phyloP scores from a whole-genome alignment of 2,329 filamentous ascomycete species.

The Penicillium polonicum region DNA sequence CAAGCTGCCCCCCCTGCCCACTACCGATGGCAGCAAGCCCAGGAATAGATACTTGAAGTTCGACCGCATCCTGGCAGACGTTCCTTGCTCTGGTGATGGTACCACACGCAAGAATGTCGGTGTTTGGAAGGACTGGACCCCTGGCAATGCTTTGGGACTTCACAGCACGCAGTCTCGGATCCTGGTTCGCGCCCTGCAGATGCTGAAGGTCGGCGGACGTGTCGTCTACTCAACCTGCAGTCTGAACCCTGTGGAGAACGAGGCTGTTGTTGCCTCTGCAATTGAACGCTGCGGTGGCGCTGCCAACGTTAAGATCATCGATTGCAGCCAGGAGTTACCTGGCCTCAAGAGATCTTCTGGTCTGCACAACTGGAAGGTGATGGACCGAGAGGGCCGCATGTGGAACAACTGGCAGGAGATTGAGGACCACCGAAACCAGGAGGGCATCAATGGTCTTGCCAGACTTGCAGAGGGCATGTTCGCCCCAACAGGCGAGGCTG shows the following conservation, averaged over 20 bases:
- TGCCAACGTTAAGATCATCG: constrained; percentile 77
- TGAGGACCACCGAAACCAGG: constrained; percentile 63
- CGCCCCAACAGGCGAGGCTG: constrained; percentile 58
- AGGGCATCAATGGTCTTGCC: constrained; percentile 63
- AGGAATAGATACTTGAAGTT: constrained; percentile 82
- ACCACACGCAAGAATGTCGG: constrained; percentile 90
- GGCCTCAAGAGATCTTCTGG: constrained; percentile 74
- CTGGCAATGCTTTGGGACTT: constrained; percentile 80
- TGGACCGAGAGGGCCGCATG: constrained; percentile 77
- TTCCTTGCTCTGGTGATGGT: constrained; percentile 94
- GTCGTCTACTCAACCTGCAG: constrained; percentile 98
- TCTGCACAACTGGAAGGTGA: constrained; percentile 80
- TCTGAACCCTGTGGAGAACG: constrained; percentile 98
- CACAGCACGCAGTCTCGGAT: constrained; percentile 87
- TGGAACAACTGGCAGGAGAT: constrained; percentile 83
- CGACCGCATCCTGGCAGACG: constrained; percentile 92
- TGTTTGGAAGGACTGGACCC: constrained; percentile 93
- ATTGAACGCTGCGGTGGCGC: constrained; percentile 86
- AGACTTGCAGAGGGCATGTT: constrained; percentile 83
- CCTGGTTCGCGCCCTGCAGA: constrained; percentile 84
- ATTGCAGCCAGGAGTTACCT: constrained; percentile 75
- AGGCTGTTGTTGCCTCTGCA: constrained; percentile 83
- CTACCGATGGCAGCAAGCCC: constrained; percentile 54
- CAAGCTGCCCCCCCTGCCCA: constrained; percentile 65
- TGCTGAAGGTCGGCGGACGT: constrained; percentile 91